Percentiles rank a stretch among this genome's conserved stretches.
These are phyloP conservation scores for Saussurea involucrata DNA, from an alignment of 129 eudicot species.

Conservation along the genomic window DNA sequence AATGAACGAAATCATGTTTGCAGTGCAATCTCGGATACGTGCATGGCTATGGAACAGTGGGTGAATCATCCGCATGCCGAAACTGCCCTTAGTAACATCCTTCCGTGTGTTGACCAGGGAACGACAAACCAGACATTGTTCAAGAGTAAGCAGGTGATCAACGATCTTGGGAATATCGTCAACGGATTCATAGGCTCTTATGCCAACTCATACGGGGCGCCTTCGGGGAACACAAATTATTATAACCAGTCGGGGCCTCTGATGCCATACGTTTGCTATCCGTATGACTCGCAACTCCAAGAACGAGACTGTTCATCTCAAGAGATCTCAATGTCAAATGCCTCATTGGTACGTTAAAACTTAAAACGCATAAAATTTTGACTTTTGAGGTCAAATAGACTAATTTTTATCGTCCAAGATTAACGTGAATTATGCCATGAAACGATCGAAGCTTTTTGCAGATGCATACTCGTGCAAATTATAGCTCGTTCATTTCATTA, in stretches of 20 bases:
- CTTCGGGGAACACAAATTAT: conserved; percentile 35
- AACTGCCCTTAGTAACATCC: conserved; percentile 93
- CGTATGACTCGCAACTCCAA: conserved; percentile 70
- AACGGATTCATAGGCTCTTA: conserved; percentile 64
- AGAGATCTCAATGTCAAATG: conserved; percentile 72
- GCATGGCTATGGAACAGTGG: conserved; percentile 95
- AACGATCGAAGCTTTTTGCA: neutral
- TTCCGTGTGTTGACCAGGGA: conserved; percentile 86
- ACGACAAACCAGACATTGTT: conserved; percentile 74
- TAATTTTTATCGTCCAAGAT: neutral
- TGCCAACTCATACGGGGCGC: conserved; percentile 68
- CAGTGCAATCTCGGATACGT: conserved; percentile 83
- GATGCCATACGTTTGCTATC: conserved; percentile 78
- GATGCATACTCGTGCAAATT: neutral
- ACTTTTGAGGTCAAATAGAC: neutral
- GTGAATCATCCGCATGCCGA: conserved; percentile 85
- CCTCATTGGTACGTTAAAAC: conserved; percentile 55
- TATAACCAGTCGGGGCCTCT: conserved; percentile 89
- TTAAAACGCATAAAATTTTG: neutral
- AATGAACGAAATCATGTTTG: conserved; percentile 6
- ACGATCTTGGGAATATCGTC: conserved; percentile 52
- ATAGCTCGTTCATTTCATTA: neutral
- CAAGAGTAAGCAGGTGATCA: conserved; percentile 78
- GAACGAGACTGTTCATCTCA: conserved; percentile 55
- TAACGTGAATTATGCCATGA: neutral